Base-by-base conservation (phyloP, 345 rosid genomes). In the Rubroshorea leprosula region DNA sequence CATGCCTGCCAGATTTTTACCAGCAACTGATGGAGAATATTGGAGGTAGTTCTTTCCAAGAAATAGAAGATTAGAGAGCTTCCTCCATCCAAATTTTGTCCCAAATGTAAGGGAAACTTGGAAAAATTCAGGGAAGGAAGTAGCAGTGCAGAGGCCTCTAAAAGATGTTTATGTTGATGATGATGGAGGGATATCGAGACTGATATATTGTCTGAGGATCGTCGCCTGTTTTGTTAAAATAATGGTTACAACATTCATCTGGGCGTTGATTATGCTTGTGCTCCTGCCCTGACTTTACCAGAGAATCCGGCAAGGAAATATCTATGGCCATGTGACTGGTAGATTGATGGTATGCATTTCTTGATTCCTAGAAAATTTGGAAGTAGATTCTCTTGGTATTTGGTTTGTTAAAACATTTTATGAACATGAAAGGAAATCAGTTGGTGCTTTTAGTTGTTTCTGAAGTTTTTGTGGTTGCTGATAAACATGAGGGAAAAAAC, bases 271-370 rank as follows among this genome's bases (percentile, higher is more conserved):
- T 66, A 66, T 79, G 75, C 35, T 79, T 27, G 6, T 72, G 58
- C 72, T 82, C 57, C 29, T 79, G 46, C 87, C 84, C 0, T 82
- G 87, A 82, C 80, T 84, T 8, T 44, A 41, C 43, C 65, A 72
- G 76, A 70, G 87, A 63, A 68, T 74, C 35, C 55, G 77, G 63
- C 87, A 76, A 52, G 84, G 84, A 24, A 82, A 74, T 53, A 57
- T 79, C 58, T 82, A 74, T 48, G 87, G 87, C 16, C 84, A 82
- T 67, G 72, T 76, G 5, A 76, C 84, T 61, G 87, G 84, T 23
- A 68, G 87, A 72, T 68, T 82, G 72, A 29, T 82, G 76, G 84
- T 82, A 64, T 74, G 75, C 26, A n/a, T 22, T 23, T 18, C 13
- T 57, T 19, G 13, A 27, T 16, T 23, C 46, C 15, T 43, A 35